Evolutionary conservation across 2,329 filamentous ascomycete species (phyloP), one percentile per base, ranked within the genome.

Genomic region (Herpomyces periplanetae): DNA sequence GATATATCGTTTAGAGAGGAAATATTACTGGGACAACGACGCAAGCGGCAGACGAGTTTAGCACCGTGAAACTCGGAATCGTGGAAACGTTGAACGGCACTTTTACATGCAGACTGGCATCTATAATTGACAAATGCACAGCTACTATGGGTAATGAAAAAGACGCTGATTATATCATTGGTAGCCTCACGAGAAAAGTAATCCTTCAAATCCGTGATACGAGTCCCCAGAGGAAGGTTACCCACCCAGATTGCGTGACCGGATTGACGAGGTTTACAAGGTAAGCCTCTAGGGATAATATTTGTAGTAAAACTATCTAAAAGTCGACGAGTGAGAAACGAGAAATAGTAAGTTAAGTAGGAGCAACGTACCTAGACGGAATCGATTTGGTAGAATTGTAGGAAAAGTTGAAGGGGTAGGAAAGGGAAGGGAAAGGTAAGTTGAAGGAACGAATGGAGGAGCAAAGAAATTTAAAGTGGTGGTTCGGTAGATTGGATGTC

Each of bases 81-180:
- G 35, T 91, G 69, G 17, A 91, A 62, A 27, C 66, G 58, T 17
- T 57, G 50, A 42, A 87, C 66, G 0, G 75, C 75, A 5, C 52
- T 47, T 4, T 51, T 41, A 32, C 71, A 88, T 3, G 57, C 55
- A 3, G 45, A 41, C 30, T 87, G 71, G 19, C 68, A 63, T 25
- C 60, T 65, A 35, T 84, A 91, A 32, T 91, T 91, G 27, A 85
- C 69, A 41, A 91, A 91, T 0, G 73, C 75, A 32, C 75, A 91
- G 33, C 88, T 88, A 35, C 73, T 88, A 36, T 88, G 88, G 0
- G 73, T 75, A 15, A 91, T 91, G 13, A 91, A 43, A 28, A 91
- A 88, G 1, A 91, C 44, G 17, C 71, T 87, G 34, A 87, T 65
- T 10, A 91, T 54, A 1, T 71, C 51, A 16, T 46, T 52, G 0